phyloP scores from a whole-genome alignment of 139 green algal genomes.

The Parachlorella kessleri region DNA sequence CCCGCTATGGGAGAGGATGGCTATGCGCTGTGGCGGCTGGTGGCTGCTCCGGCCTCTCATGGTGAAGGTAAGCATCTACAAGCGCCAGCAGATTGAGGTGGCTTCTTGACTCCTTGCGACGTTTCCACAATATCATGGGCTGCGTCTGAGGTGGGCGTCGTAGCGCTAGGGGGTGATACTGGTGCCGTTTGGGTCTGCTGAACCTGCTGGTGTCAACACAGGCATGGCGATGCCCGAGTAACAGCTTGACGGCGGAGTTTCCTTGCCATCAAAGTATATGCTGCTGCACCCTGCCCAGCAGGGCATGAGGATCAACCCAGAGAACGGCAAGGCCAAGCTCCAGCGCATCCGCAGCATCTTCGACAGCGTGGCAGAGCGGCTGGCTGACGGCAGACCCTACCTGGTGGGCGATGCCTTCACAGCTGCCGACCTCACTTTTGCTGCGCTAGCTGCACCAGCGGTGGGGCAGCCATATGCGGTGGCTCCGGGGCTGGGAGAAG shows the following conservation, averaged over 20 bases:
- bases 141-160: no score
- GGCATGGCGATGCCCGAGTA: no score
- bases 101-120: no score
- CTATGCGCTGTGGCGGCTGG: slow-evolving; percentile 12
- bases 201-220: no score
- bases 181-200: no score
- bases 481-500: background rate
- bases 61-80: background rate
- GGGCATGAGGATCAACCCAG: slow-evolving; percentile 7
- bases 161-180: no score
- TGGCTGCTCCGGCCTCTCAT: slow-evolving; percentile 3
- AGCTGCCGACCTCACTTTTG: slow-evolving; percentile 20
- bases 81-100: no score
- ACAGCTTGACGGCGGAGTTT: no score
- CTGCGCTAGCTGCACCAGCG: slow-evolving; percentile 12
- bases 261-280: no score
- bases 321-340: background rate
- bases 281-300: no score
- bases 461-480: slow-evolving; percentile 4
- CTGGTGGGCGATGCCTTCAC: slow-evolving; percentile 6
- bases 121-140: no score
- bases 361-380: background rate
- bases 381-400: slow-evolving; percentile 12
- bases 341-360: background rate
- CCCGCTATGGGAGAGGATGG: background rate